Percentiles rank a stretch among this genome's conserved stretches.
These are phyloP conservation scores for Hypoxylon sp. DNA, from an alignment of 2,329 filamentous ascomycete species.

Conservation along the genomic window DNA sequence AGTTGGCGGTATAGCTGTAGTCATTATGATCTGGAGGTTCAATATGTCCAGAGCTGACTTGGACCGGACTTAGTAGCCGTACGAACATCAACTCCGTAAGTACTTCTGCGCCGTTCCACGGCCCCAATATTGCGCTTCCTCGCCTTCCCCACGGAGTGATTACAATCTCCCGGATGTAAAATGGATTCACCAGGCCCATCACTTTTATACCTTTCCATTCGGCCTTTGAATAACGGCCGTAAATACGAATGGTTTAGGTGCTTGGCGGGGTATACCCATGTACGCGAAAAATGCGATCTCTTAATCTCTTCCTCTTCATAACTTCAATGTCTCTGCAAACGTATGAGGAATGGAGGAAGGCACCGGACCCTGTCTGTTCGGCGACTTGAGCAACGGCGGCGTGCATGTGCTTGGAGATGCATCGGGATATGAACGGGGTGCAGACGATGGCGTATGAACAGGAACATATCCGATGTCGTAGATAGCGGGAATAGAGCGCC, in stretches of 20 bases:
- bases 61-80: constrained; percentile 9
- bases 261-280: constrained; percentile 6
- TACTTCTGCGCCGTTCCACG: constrained; percentile 13
- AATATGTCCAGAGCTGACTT: constrained; percentile 15
- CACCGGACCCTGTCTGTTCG: constrained; percentile 28
- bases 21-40: constrained; percentile 15
- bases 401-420: constrained; percentile 39
- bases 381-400: constrained; percentile 29
- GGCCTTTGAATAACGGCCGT: constrained; percentile 33
- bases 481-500: constrained; percentile 19
- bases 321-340: constrained; percentile 7
- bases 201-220: constrained; percentile 17
- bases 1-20: constrained; percentile 4
- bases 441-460: constrained; percentile 24
- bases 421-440: constrained; percentile 33
- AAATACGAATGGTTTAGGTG: constrained; percentile 10
- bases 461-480: constrained; percentile 24
- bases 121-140: constrained; percentile 16
- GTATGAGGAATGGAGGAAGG: constrained; percentile 10
- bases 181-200: background rate
- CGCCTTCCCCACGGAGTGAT: constrained; percentile 29
- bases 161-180: constrained; percentile 11
- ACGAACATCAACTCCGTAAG: background rate
- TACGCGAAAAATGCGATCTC: constrained; percentile 8
- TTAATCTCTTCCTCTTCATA: background rate